Evolutionary conservation across 495 filamentous ascomycete genomes (phyloP).

Genomic region (Durotheca rogersii): DNA sequence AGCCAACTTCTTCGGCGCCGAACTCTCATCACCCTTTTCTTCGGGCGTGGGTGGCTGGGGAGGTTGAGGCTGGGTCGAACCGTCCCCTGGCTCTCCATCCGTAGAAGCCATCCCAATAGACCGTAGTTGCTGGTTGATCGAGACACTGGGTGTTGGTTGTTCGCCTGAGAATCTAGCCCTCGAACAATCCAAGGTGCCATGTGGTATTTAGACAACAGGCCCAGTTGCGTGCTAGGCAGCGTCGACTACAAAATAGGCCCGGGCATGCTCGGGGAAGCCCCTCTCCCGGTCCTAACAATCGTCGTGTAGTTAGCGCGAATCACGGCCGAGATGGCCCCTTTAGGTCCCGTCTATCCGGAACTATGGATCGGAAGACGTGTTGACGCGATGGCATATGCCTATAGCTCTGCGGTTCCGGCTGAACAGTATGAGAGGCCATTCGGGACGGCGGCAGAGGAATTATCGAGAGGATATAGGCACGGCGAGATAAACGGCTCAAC

Average conservation of each 20-base stretch:
- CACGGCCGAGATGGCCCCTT: conserved; percentile 3
- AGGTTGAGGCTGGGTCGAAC: conserved; percentile 21
- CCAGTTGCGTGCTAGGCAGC: conserved; percentile 14
- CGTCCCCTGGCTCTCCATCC: conserved; percentile 16
- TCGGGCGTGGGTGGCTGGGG: conserved; percentile 27
- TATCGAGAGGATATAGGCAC: conserved; percentile 14
- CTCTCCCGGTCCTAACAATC: conserved; percentile 3
- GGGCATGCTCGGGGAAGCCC: conserved; percentile 11
- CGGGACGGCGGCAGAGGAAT: conserved; percentile 7
- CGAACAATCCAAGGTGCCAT: conserved; percentile 20
- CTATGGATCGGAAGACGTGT: conserved; percentile 4
- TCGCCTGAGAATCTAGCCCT: conserved; percentile 14
- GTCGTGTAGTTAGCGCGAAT: conserved; percentile 6
- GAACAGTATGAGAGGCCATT: conserved; percentile 16
- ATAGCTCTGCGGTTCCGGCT: conserved; percentile 8
- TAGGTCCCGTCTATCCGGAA: conserved; percentile 10
- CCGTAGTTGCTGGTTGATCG: conserved; percentile 1
- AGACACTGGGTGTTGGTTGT: conserved; percentile 3
- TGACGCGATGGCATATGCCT: conserved; percentile 9
- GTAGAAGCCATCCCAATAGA: conserved; percentile 29
- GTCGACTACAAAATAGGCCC: conserved; percentile 18
- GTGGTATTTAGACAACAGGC: conserved; percentile 23
- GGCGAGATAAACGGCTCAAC: conserved; percentile 20
- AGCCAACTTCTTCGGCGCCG: conserved; percentile 34
- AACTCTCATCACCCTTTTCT: conserved; percentile 33